These are phyloP conservation scores for Karstenula rhodostoma DNA, from an alignment of 2,329 filamentous ascomycete species.

Conservation along the genomic window DNA sequence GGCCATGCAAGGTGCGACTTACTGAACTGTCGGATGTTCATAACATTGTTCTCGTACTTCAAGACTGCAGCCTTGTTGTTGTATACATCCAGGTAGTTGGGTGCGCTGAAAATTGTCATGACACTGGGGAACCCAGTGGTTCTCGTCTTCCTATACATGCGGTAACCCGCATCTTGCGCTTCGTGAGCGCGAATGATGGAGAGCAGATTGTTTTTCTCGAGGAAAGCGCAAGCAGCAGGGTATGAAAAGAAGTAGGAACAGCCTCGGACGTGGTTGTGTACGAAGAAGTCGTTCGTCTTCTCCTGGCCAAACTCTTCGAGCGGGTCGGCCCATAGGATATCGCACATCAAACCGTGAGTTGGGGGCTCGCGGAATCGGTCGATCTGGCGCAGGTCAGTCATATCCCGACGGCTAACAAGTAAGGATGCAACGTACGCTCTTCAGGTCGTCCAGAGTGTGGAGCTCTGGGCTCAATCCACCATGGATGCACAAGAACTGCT, in stretches of 20 bases:
- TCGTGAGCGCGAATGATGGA: constrained; percentile 98
- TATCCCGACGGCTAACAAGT: constrained; percentile 3
- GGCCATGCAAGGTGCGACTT: constrained; percentile 21
- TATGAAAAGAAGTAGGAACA: constrained; percentile 99
- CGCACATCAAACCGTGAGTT: constrained; percentile 98
- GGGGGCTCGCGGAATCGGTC: constrained; percentile 98
- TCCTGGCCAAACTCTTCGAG: constrained; percentile 98
- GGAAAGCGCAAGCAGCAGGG: constrained; percentile 92
- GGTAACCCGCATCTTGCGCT: constrained; percentile 96
- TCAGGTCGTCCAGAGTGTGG: constrained; percentile 93
- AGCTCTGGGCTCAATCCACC: constrained; percentile 95
- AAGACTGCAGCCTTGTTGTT: constrained; percentile 99
- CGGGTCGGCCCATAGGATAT: constrained; percentile 98
- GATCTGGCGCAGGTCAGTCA: constrained; percentile 66
- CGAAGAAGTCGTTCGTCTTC: constrained; percentile 96
- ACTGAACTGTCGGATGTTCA: constrained; percentile 99
- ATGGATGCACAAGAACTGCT: constrained; percentile 98
- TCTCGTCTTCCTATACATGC: constrained; percentile 98
- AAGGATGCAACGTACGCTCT: constrained; percentile 68
- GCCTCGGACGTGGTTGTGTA: constrained; percentile 97
- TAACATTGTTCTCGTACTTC: constrained; percentile 99
- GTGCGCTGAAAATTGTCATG: constrained; percentile 99
- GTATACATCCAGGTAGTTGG: constrained; percentile 98
- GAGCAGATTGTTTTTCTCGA: constrained; percentile 98
- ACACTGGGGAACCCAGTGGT: constrained; percentile 98